phyloP scores from a whole-genome alignment of 805 yeast species.

The Saccharomycopsis schoenii region DNA sequence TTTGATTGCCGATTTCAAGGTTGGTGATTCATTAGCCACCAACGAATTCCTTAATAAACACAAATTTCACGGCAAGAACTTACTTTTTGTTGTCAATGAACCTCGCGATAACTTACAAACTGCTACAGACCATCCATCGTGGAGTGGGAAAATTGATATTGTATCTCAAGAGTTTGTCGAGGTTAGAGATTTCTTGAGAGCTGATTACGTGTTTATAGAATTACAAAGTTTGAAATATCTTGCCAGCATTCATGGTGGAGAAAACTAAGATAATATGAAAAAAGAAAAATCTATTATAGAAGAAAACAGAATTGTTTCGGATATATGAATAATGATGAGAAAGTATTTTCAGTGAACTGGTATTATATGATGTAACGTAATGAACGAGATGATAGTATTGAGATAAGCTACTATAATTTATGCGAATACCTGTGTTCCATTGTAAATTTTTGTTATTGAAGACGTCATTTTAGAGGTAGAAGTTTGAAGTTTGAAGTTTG shows the following conservation, averaged over 20 bases:
- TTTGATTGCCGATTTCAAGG: slow-evolving; percentile 28
- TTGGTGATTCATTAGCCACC: slow-evolving; percentile 35
- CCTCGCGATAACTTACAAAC: slow-evolving; percentile 50
- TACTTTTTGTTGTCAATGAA: slow-evolving; percentile 56
- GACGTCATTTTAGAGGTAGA: too few species aligned
- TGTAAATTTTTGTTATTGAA: too few species aligned
- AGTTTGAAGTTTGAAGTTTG: too few species aligned
- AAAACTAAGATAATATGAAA: neutral
- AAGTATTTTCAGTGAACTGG: too few species aligned
- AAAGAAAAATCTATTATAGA: neutral
- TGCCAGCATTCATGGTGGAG: slow-evolving; percentile 21
- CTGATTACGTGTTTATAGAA: slow-evolving; percentile 68
- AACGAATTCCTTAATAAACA: slow-evolving; percentile 41
- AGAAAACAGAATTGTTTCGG: neutral
- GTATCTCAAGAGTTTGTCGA: slow-evolving; percentile 68
- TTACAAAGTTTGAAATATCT: slow-evolving; percentile 59
- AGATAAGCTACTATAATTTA: too few species aligned
- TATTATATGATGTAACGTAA: too few species aligned
- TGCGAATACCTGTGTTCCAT: too few species aligned
- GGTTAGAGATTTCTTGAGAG: slow-evolving; percentile 75
- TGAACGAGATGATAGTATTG: too few species aligned
- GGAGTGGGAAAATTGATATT: slow-evolving; percentile 42
- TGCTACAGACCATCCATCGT: slow-evolving; percentile 42
- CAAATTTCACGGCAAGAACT: slow-evolving; percentile 38
- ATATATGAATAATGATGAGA: neutral